Percentiles rank a stretch among this genome's conserved stretches.
Conservation (phyloP, 192 early-diverging fungal species). For the Backusella tarrabulga region DNA sequence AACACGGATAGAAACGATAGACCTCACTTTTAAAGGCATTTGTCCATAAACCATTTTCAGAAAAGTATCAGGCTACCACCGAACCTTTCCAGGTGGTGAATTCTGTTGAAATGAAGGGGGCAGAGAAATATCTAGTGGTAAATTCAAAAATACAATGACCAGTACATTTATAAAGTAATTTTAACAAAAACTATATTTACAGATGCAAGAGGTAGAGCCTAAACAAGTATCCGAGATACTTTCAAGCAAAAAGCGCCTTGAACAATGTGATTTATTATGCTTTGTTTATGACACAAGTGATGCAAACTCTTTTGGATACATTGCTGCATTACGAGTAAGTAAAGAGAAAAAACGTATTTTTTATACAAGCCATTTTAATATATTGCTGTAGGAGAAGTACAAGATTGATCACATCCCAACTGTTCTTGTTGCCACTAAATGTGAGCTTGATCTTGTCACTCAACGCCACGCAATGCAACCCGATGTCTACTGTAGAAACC, state of each 20-base stretch:
- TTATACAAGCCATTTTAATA: too few species aligned
- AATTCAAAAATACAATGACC: slow-evolving; percentile 38
- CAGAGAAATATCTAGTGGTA: slow-evolving; percentile 90
- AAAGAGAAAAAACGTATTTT: neutral
- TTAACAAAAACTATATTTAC: slow-evolving; percentile 29
- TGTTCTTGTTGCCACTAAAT: slow-evolving; percentile 94
- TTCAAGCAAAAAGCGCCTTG: slow-evolving; percentile 83
- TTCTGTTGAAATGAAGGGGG: slow-evolving; percentile 92
- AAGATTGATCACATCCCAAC: slow-evolving; percentile 81
- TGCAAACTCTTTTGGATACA: slow-evolving; percentile 90
- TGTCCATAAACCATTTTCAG: slow-evolving; percentile 79
- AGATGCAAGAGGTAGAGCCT: slow-evolving; percentile 89
- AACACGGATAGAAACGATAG: slow-evolving; percentile 15
- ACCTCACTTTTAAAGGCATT: slow-evolving; percentile 84
- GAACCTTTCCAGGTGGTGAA: slow-evolving; percentile 85
- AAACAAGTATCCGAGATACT: slow-evolving; percentile 87
- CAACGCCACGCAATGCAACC: slow-evolving; percentile 81
- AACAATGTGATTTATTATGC: slow-evolving; percentile 87
- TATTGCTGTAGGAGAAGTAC: slow-evolving; percentile 62
- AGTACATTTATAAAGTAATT: neutral
- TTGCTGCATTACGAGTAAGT: slow-evolving; percentile 76
- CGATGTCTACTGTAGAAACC: slow-evolving; percentile 88
- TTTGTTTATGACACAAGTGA: slow-evolving; percentile 96
- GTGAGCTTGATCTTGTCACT: slow-evolving; percentile 85
- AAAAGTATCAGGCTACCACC: slow-evolving; percentile 73